Conservation (phyloP, 805 yeast genomes). For the Candida arabinofermentans region DNA sequence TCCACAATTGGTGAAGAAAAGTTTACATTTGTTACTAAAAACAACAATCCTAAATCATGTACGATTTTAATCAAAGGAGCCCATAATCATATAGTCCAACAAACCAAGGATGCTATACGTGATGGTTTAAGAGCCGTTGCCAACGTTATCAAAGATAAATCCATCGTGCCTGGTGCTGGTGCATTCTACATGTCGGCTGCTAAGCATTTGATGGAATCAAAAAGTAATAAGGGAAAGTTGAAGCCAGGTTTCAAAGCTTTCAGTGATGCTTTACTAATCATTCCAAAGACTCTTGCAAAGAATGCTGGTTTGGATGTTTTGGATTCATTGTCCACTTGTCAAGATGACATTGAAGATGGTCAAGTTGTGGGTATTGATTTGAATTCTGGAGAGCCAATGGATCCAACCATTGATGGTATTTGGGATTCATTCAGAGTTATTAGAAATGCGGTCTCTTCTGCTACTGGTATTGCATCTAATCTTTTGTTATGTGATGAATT, state of each 20-base stretch:
- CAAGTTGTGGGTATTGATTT: slow-evolving; percentile 88
- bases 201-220: slow-evolving; percentile 54
- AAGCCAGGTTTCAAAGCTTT: slow-evolving; percentile 91
- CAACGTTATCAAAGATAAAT: slow-evolving; percentile 79
- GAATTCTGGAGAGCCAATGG: slow-evolving; percentile 90
- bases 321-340: slow-evolving; percentile 83
- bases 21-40: slow-evolving; percentile 91
- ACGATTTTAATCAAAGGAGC: slow-evolving; percentile 93
- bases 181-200: slow-evolving; percentile 87
- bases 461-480: slow-evolving; percentile 92
- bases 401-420: slow-evolving; percentile 88
- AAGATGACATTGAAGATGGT: slow-evolving; percentile 81
- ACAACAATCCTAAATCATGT: slow-evolving; percentile 83
- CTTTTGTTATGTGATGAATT: slow-evolving; percentile 92
- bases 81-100: slow-evolving; percentile 81
- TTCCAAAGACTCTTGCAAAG: slow-evolving; percentile 88
- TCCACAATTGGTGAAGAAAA: slow-evolving; percentile 96
- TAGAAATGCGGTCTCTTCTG: slow-evolving; percentile 87
- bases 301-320: slow-evolving; percentile 93
- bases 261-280: slow-evolving; percentile 83
- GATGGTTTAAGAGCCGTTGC: slow-evolving; percentile 96
- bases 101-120: slow-evolving; percentile 94
- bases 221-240: slow-evolving; percentile 72
- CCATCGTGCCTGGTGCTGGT: slow-evolving; percentile 95
- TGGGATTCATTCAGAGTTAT: slow-evolving; percentile 96